Evolutionary conservation across 768 basidiomycete species (phyloP), one percentile per base, ranked within the genome.

Genomic region (Leccinum subgranulosum): DNA sequence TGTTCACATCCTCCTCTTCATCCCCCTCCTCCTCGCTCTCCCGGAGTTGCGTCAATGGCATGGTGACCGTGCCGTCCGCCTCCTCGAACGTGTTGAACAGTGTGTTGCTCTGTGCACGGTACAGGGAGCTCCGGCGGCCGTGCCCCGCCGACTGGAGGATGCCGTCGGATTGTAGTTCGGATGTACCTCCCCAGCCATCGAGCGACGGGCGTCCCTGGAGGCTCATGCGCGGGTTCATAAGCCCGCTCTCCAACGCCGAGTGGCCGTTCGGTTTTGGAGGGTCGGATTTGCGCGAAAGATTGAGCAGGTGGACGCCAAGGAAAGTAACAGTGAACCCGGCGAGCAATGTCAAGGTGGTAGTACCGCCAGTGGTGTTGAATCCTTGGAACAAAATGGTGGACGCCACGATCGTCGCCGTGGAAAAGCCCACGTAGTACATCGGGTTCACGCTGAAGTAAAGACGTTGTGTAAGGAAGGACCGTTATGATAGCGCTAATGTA

Each of bases 331-430:
- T 76, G 74, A 98, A 96, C 46, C 97, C 97, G 51, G 85, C 83
- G 56, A 98, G 77, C 29, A 99, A 85, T 2, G 94, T 95, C 29
- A 95, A 66, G 31, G 92, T 93, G 70, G 93, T 91, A 23, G 83
- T 81, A 12, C 83, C 86, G 58, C 84, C 86, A 27, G 86, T 84
- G 6, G 93, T 98, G 75, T 98, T 94, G 79, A 98, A 90, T 0
- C 97, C 97, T 78, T 94, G 90, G 82, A 98, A 98, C 60, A 99
- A 83, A 65, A 99, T 96, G 58, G 97, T 82, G 59, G 94, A 97
- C 0, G 97, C 94, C 45, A 97, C 79, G 68, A 96, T 89, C 49
- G 95, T 98, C 5, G 89, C 88, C 2, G 91, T 90, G 17, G 93
- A 92, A 77, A 99, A 99, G 71, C 92, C 88, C 72, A 98, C 96